Base-by-base conservation (phyloP, 306 rosid species). In the Lablab purpureus region DNA sequence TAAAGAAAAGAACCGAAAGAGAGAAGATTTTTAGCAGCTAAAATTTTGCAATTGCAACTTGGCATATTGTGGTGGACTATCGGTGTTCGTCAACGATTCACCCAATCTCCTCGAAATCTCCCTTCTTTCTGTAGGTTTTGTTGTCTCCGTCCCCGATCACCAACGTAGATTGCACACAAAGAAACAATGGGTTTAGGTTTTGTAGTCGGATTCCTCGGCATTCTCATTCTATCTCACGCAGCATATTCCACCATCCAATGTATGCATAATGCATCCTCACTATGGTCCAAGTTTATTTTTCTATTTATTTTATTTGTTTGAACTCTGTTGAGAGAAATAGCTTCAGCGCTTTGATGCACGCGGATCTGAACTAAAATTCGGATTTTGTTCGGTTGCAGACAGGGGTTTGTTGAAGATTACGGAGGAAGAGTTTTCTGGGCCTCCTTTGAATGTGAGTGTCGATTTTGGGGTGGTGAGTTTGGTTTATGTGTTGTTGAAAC, bases 371-470 rank as follows among this genome's bases (percentile, higher is more conserved):
- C 71, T 50, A 9, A 22, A 56, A 11, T 71, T 80, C 18, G 66
- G 82, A 72, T 80, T 69, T 77, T 64, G 17, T 52, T 82, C 82
- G 55, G 54, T 41, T 84, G 82, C 89, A 94, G 98, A 94, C 69
- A 88, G 94, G 87, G 85, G 84, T 54, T 83, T 94, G 88, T 73
- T 92, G 89, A 94, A 94, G 93, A 94, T 94, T 70, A 90, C 78
- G 59, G 97, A 94, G 82, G 96, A 90, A 76, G 93, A 94, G 87
- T 94, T 94, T 88, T 87, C 96, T 3, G 93, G 91, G 17, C 92
- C 96, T 81, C 98, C 98, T 19, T 32, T 89, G 70, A 84, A 70
- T 22, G 98, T 91, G 72, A 87, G 86, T 15, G 15, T 78, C 69
- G 69, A 70, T 43, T 23, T 59, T 27, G 40, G 37, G 37, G 0